Evolutionary conservation across 257 asterid genomes (phyloP), one percentile per base, ranked within the genome.

Genomic region (Phtheirospermum japonicum): DNA sequence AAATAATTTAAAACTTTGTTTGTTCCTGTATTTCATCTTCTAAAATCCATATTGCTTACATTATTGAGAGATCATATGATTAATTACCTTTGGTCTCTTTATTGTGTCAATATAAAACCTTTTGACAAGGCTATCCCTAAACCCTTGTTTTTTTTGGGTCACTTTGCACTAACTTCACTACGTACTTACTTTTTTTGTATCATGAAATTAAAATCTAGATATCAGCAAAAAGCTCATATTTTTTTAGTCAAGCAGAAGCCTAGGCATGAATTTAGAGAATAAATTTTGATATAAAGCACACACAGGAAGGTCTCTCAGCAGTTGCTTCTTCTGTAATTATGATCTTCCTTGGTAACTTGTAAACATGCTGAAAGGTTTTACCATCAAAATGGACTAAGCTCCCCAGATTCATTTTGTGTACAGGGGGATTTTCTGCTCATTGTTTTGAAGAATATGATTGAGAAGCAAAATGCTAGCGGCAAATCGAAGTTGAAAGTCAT

Each of bases 361-460:
- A 62, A 34, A 64, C 19, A 39, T 61, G 60, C 68, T 17, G 45
- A 52, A 67, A 63, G 64, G 70, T 65, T 8, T 67, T 72, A 56
- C 54, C 55, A 28, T n/a, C 62, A 8, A 66, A 56, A 59, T 60
- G 59, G 45, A 68, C 53, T 66, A 46, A 60, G 33, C n/a, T 67
- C 69, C 77, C 67, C 66, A 30, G 49, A 61, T 71, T 53, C 61
- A 46, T 76, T 71, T 71, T 80, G 73, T 70, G 61, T 71, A 80
- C 95, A 92, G 99, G 99, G 99, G 67, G 99, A 92, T 79, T 92
- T 92, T 78, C 83, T 92, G 76, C 99, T 92, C 74, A 86, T 89
- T 76, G 71, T 89, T 68, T 75, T 92, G 70, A 89, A 87, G 89
- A 83, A 79, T 66, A 84, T 92, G 82, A 78, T 92, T 73, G 95